phyloP scores from a whole-genome alignment of 177 flowering plant species.

The Vitis hybrid region DNA sequence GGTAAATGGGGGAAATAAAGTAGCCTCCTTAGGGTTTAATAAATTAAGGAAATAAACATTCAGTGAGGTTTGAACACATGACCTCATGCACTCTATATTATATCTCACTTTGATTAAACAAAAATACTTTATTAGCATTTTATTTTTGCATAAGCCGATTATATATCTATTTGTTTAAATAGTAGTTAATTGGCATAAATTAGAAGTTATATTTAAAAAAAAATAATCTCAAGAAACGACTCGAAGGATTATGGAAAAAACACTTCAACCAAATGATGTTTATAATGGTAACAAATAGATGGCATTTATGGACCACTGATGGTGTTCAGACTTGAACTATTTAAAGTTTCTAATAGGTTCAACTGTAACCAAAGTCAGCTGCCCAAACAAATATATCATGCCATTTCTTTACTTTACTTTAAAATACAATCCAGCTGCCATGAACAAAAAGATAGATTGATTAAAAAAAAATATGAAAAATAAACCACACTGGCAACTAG shows the following conservation, averaged over 20 bases:
- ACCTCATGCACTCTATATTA: background rate
- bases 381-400: background rate
- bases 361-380: background rate
- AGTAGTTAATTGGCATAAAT: background rate
- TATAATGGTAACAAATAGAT: background rate
- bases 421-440: too few relatives aligned
- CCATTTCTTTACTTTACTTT: too few relatives aligned
- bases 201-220: background rate
- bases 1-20: too few relatives aligned
- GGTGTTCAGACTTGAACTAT: background rate
- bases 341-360: background rate
- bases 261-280: background rate
- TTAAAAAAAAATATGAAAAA: background rate
- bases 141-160: background rate
- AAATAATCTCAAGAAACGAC: background rate
- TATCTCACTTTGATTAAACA: background rate
- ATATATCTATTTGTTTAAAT: background rate
- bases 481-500: background rate
- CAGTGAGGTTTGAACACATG: too few relatives aligned
- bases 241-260: background rate
- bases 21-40: too few relatives aligned
- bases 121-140: background rate
- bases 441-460: background rate
- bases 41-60: too few relatives aligned
- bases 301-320: background rate